phyloP scores from a whole-genome alignment of 208 protist species.

The Herpetomonas tarakana region DNA sequence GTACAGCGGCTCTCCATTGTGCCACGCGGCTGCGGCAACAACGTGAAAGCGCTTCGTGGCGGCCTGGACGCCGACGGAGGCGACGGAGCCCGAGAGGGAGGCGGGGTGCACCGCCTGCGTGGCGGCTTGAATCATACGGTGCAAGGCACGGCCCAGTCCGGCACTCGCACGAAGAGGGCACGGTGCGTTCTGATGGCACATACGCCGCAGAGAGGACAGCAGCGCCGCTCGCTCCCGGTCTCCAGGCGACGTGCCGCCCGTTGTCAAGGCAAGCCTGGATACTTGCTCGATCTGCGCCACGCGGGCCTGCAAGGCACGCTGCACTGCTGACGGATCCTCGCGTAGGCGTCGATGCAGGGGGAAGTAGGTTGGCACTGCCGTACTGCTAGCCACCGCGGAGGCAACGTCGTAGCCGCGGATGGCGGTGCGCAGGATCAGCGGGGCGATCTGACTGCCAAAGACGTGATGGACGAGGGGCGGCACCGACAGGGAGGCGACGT shows the following conservation, averaged over 20 bases:
- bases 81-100: slow-evolving; percentile 28
- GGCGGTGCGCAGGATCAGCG: slow-evolving; percentile 38
- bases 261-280: too few relatives aligned
- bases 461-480: slow-evolving; percentile 33
- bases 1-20: slow-evolving; percentile 25
- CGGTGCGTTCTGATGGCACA: slow-evolving; percentile 18
- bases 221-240: not conserved
- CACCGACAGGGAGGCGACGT: slow-evolving; percentile 30
- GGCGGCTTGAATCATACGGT: slow-evolving; percentile 34
- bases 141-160: slow-evolving; percentile 14
- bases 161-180: slow-evolving; percentile 27
- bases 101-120: slow-evolving; percentile 26
- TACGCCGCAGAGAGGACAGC: slow-evolving; percentile 17
- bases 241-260: not conserved
- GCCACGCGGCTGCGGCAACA: slow-evolving; percentile 23
- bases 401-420: slow-evolving; percentile 35
- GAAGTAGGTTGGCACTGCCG: slow-evolving; percentile 26
- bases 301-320: slow-evolving; percentile 20
- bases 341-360: slow-evolving; percentile 43
- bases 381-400: slow-evolving; percentile 8
- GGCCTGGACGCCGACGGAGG: slow-evolving; percentile 21
- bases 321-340: slow-evolving; percentile 23
- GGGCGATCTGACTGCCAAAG: slow-evolving; percentile 30
- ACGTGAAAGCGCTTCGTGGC: slow-evolving; percentile 10
- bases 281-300: slow-evolving; percentile 23